These are phyloP conservation scores for Phaeomoniella chlamydospora DNA, from an alignment of 2,329 filamentous ascomycete species.

Conservation along the genomic window DNA sequence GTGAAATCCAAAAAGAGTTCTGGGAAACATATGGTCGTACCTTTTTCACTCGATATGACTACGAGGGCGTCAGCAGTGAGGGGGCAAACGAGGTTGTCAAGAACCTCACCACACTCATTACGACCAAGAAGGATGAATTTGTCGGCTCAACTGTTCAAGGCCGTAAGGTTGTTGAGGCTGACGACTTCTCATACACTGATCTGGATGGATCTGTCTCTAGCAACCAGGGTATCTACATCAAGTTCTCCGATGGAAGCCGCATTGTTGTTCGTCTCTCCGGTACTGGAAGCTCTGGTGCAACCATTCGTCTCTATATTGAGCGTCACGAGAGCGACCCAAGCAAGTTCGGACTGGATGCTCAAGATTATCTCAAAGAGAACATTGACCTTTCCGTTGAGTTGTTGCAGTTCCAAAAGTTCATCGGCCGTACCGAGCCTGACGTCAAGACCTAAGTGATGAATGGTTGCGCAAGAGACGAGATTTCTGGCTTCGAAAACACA, in stretches of 20 bases:
- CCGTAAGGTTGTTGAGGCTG: constrained; percentile 75
- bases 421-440: constrained; percentile 84
- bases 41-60: constrained; percentile 98
- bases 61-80: constrained; percentile 84
- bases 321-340: constrained; percentile 74
- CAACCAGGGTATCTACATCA: constrained; percentile 90
- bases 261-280: constrained; percentile 92
- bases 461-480: constrained; percentile 2
- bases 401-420: constrained; percentile 84
- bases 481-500: too few species aligned
- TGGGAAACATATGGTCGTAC: constrained; percentile 93
- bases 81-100: constrained; percentile 82
- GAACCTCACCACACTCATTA: constrained; percentile 65
- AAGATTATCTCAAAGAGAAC: constrained; percentile 86
- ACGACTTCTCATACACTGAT: constrained; percentile 96
- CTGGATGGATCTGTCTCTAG: constrained; percentile 92
- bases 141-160: constrained; percentile 70
- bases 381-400: constrained; percentile 73
- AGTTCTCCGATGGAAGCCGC: constrained; percentile 86
- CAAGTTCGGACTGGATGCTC: constrained; percentile 68
- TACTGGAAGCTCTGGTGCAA: constrained; percentile 87
- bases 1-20: constrained; percentile 92
- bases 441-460: constrained; percentile 64
- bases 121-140: constrained; percentile 53
- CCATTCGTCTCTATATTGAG: constrained; percentile 94